phyloP scores from a whole-genome alignment of 306 rosid species.

The Cyclanthera cordifolia region DNA sequence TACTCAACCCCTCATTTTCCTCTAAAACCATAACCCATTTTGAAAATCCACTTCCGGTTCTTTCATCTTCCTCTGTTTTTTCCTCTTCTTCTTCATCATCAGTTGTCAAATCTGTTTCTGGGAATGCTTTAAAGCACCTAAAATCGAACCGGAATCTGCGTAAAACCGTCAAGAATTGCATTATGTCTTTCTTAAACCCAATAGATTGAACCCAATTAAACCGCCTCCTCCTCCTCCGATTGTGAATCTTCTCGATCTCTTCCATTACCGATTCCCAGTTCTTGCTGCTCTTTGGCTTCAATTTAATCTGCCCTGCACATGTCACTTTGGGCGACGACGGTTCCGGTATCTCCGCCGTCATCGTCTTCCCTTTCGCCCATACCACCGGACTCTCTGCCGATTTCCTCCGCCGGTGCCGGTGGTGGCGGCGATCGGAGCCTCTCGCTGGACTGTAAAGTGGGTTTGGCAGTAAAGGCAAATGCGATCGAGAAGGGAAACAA shows the following conservation, averaged over 20 bases:
- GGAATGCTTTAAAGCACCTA: neutral
- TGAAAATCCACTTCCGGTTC: conserved; percentile 12
- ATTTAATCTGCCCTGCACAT: conserved; percentile 91
- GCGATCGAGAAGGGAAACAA: conserved; percentile 75
- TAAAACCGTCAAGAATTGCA: conserved; percentile 71
- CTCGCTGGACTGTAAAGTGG: conserved; percentile 78
- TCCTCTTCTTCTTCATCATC: conserved; percentile 38
- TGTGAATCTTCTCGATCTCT: conserved; percentile 76
- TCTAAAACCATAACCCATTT: conserved; percentile 91
- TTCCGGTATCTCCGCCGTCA: conserved; percentile 48
- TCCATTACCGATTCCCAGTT: conserved; percentile 95
- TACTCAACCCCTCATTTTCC: conserved; percentile 28
- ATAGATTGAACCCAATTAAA: conserved; percentile 14
- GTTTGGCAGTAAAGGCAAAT: conserved; percentile 59
- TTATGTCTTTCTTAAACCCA: conserved; percentile 73
- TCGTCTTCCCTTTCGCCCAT: conserved; percentile 11
- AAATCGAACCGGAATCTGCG: conserved; percentile 9
- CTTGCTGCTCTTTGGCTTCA: conserved; percentile 46
- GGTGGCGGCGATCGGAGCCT: conserved; percentile 38
- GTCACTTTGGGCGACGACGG: conserved; percentile 95
- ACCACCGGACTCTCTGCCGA: conserved; percentile 15
- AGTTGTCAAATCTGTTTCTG: conserved; percentile 8
- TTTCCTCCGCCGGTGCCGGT: conserved; percentile 25
- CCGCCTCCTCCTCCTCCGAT: conserved; percentile 30
- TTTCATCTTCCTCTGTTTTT: conserved; percentile 3